Base-by-base conservation (phyloP, 1,284 basidiomycete genomes). In the Uromyces viciae-fabae region DNA sequence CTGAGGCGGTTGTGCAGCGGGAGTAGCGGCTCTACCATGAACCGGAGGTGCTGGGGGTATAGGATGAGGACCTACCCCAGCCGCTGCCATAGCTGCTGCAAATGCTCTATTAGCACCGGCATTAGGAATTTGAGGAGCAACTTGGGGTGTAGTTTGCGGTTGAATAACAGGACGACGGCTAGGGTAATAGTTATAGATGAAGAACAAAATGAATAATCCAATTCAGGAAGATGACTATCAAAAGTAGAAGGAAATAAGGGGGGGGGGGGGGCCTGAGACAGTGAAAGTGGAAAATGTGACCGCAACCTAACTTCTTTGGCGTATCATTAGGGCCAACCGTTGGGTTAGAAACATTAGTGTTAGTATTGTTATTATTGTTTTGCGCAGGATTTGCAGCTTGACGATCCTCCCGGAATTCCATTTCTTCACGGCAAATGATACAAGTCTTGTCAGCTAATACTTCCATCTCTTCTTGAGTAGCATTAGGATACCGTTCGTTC, bases 361-460 rank as follows among this genome's bases (percentile, higher is more conserved):
- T 83, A 71, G 14, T 25, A 33, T 73, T 73, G 80, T 85, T 85
- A 79, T 83, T 83, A 71, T 84, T 85, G 46, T 83, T 83, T 72
- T 86, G 83, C 43, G 85, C 49, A 25, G 46, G 25, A 9, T 66
- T 82, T 0, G 17, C 79, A 22, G 7, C 36, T 2, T 62, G 54
- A 85, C 28, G 87, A 86, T 54, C 84, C 86, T 71, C 87, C 87
- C 25, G 88, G 85, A 49, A 90, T 64, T 84, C 86, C 94, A 99
- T 95, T 85, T 99, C 96, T 87, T 99, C 96, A n/a, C 97, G 90
- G 85, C 97, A 98, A 83, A 99, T 98, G 85, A 99, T 98, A 85
- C 97, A 99, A 2, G 95, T 98, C 81, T 90, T 90, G 87, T 99
- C 97, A 72, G 90, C 91, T 89, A 92, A 91, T 11, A 88, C 88